Evolutionary conservation across 306 rosid genomes (phyloP), one percentile per base, ranked within the genome.

Genomic region (Morella rubra): DNA sequence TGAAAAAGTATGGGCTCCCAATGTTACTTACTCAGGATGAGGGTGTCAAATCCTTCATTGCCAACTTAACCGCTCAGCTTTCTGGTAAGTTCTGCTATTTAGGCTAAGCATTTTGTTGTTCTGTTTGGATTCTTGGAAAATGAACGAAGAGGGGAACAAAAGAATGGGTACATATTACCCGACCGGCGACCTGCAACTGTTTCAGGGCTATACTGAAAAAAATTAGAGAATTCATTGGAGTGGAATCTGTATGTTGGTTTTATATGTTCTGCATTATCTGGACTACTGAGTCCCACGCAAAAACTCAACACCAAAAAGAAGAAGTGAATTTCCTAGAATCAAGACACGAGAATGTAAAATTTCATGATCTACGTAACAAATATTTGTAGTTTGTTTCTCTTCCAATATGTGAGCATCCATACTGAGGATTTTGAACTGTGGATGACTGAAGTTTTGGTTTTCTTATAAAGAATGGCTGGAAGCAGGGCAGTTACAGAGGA

Each of bases 1-100:
- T 96, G 68, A 96, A 96, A 91, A 96, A 96, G 80, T 96, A 92
- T 78, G 99, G 99, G 14, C 93, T 92, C 42, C 99, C 99, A 0
- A 86, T 92, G 98, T 79, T 96, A 88, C 98, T 96, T 71, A 92
- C 99, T 72, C 89, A 92, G 79, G 98, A 96, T 42, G 96, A 92
- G 80, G 98, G 93, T 65, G 93, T 96, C 73, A 92, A 92, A 66
- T 80, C 98, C 77, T 92, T 96, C 74, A 77, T 96, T 49, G 69
- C 98, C 77, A 91, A 89, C 58, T 19, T 90, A 20, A 90, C 87
- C 65, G 85, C 97, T 54, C 99, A 96, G 90, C 90, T 96, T 68
- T 91, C 98, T 58, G 97, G 99, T 96, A 72, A 76, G 40, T 74
- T 5, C 24, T 58, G 20, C 18, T 44, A 58, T 66, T 37, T 13